Percentiles rank a stretch among this genome's conserved stretches.
These are phyloP conservation scores for Discostella stelligeroides DNA, from an alignment of 108 stramenopile species.

Conservation along the genomic window DNA sequence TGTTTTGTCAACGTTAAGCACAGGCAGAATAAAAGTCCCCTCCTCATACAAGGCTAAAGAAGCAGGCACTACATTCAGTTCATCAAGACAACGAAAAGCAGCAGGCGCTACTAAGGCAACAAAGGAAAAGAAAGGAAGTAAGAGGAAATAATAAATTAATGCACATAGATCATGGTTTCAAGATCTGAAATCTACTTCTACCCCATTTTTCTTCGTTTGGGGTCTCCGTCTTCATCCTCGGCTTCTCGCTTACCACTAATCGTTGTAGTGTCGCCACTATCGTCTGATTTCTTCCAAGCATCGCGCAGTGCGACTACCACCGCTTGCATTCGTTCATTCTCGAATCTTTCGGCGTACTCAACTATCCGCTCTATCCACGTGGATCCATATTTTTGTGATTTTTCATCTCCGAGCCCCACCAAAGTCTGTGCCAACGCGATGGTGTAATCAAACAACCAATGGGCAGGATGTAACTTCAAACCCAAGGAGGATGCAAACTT, in stretches of 20 bases:
- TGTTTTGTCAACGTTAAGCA: slow-evolving; percentile 48
- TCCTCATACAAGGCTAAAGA: slow-evolving; percentile 16
- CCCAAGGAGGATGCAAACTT: slow-evolving; percentile 57
- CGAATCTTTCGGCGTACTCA: slow-evolving; percentile 65
- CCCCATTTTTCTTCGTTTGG: slow-evolving; percentile 29
- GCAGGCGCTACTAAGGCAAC: slow-evolving; percentile 34
- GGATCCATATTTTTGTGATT: slow-evolving; percentile 73
- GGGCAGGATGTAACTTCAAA: slow-evolving; percentile 58
- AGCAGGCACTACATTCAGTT: slow-evolving; percentile 22
- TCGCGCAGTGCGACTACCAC: slow-evolving; percentile 66
- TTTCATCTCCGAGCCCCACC: slow-evolving; percentile 77
- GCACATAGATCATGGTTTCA: not conserved
- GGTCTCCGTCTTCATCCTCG: not conserved
- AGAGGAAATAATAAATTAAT: slow-evolving; percentile 1
- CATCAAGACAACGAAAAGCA: slow-evolving; percentile 64
- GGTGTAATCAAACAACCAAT: slow-evolving; percentile 70
- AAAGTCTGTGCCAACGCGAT: slow-evolving; percentile 73
- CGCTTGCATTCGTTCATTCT: slow-evolving; percentile 66
- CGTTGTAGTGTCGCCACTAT: not conserved
- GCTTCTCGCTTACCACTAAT: not conserved
- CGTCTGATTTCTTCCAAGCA: slow-evolving; percentile 44
- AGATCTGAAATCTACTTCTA: too few species aligned
- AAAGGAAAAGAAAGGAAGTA: slow-evolving; percentile 24
- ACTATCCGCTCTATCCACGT: slow-evolving; percentile 68
- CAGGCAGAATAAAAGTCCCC: slow-evolving; percentile 8